A percentile compares a stretch with the other conserved stretches of the same genome.
These are phyloP conservation scores for Myochromella boudieri DNA, from an alignment of 768 basidiomycete genomes.

Conservation along the genomic window DNA sequence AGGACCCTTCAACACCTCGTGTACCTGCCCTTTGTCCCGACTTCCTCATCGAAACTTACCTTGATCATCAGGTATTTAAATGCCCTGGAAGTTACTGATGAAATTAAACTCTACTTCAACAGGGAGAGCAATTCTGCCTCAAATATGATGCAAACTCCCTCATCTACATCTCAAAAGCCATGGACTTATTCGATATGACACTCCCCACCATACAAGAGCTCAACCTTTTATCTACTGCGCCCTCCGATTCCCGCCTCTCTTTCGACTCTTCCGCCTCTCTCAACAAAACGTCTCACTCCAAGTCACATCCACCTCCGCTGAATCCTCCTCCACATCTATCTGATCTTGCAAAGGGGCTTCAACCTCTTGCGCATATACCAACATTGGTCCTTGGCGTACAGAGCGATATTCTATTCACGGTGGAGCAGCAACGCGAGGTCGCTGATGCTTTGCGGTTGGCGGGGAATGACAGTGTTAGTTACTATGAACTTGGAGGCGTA, in stretches of 20 bases:
- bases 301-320: constrained; percentile 69
- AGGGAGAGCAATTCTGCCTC: constrained; percentile 96
- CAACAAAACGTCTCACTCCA: constrained; percentile 53
- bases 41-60: constrained; percentile 97
- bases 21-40: constrained; percentile 90
- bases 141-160: constrained; percentile 99
- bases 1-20: constrained; percentile 31
- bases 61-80: constrained; percentile 88
- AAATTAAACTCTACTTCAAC: constrained; percentile 20
- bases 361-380: constrained; percentile 74
- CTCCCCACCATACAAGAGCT: constrained; percentile 70
- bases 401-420: constrained; percentile 94
- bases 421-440: constrained; percentile 95
- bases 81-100: constrained; percentile 46
- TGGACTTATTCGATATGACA: constrained; percentile 99
- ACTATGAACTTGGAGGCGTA: constrained; percentile 98
- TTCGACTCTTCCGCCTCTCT: constrained; percentile 19
- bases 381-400: constrained; percentile 91
- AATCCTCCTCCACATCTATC: constrained; percentile 76
- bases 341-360: constrained; percentile 76
- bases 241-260: constrained; percentile 24
- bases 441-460: constrained; percentile 89
- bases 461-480: constrained; percentile 87
- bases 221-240: constrained; percentile 42
- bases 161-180: constrained; percentile 98